Evolutionary conservation across 352 stramenopile genomes (phyloP).

Genomic region (Phytophthora agathidicida): DNA sequence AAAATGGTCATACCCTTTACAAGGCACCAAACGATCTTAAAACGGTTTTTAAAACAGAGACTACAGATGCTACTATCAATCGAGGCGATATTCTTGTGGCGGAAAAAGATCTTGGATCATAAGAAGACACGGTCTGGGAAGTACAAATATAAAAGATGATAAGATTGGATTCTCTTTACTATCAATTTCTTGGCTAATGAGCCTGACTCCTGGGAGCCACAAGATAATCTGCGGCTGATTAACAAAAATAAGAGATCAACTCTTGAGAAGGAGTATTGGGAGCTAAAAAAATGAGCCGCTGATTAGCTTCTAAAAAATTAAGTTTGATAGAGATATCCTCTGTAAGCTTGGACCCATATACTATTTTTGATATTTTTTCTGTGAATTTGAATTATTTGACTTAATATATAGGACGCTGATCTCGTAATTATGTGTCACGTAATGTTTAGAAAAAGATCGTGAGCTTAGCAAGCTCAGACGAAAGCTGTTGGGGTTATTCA

Average conservation of each 20-base stretch:
- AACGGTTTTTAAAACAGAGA: too few species aligned
- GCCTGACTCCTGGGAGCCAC: too few species aligned
- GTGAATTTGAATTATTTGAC: neutral
- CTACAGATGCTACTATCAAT: too few species aligned
- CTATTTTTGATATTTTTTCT: conserved; percentile 1
- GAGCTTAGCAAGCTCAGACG: conserved; percentile 3
- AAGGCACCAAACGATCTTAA: too few species aligned
- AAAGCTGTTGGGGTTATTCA: conserved; percentile 10
- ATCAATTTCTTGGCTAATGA: too few species aligned
- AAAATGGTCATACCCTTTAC: conserved; percentile 38
- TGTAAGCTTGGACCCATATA: neutral
- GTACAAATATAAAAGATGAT: too few species aligned
- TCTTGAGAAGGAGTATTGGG: neutral
- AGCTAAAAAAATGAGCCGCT: neutral
- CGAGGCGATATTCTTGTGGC: too few species aligned
- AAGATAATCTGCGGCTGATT: too few species aligned
- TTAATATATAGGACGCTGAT: neutral
- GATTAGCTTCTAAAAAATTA: neutral
- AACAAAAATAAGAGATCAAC: too few species aligned
- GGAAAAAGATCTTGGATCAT: too few species aligned
- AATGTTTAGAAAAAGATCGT: conserved; percentile 1
- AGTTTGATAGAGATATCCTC: neutral
- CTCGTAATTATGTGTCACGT: neutral
- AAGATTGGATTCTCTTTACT: too few species aligned
- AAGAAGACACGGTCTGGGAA: too few species aligned